Percentiles rank a stretch among this genome's conserved stretches.
These are phyloP conservation scores for Sedum album DNA, from an alignment of 164 flowering plant species.

Conservation along the genomic window DNA sequence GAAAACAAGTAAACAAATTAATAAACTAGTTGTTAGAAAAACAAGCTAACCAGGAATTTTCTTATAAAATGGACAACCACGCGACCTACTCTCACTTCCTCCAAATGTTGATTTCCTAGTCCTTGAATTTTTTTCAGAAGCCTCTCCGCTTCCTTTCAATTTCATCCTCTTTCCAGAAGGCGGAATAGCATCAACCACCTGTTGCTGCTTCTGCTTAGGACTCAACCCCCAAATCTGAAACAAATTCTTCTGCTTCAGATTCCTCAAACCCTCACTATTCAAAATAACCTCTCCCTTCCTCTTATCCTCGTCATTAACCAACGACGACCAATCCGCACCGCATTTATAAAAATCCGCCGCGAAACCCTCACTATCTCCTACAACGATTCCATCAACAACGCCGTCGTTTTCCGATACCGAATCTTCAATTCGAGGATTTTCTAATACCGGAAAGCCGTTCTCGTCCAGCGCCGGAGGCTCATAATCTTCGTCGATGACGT, in stretches of 20 bases:
- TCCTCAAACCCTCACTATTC: neutral
- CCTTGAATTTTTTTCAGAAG: neutral
- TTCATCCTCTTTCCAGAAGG: neutral
- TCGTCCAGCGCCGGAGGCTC: slow-evolving; percentile 10
- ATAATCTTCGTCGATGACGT: neutral
- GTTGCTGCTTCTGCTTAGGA: slow-evolving; percentile 3
- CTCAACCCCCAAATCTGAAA: slow-evolving; percentile 54
- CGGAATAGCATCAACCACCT: neutral
- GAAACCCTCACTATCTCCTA: slow-evolving; percentile 25
- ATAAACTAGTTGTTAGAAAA: no score
- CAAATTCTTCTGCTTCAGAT: slow-evolving; percentile 40
- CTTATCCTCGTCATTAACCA: slow-evolving; percentile 12
- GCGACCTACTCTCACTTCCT: slow-evolving; percentile 10
- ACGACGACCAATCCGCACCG: slow-evolving; percentile 50
- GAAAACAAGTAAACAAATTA: no score
- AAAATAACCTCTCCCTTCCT: neutral
- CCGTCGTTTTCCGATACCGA: neutral
- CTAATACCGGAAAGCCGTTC: slow-evolving; percentile 14
- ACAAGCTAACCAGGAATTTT: slow-evolving; percentile 45
- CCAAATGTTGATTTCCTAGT: neutral
- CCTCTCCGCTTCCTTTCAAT: neutral
- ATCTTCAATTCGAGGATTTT: slow-evolving; percentile 7
- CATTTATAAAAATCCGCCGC: slow-evolving; percentile 41
- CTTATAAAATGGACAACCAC: slow-evolving; percentile 67
- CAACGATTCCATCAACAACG: neutral